Percentiles rank a stretch among this genome's conserved stretches.
phyloP scores from a whole-genome alignment of 148 eudicot species.

The Camellia granthamiana region DNA sequence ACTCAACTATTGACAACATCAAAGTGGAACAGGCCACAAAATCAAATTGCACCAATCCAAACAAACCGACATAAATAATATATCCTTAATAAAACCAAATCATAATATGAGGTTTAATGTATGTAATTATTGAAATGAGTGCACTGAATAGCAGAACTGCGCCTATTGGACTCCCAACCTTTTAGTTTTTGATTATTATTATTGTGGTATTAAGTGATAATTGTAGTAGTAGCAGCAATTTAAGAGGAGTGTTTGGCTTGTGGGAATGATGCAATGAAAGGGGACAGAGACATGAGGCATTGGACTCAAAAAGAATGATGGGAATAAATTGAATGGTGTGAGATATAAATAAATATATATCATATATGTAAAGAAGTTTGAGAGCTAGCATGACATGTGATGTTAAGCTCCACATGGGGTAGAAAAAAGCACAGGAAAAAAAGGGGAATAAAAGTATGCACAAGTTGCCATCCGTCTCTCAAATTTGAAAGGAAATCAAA shows the following conservation, averaged over 20 bases:
- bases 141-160: slow-evolving; percentile 17
- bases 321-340: slow-evolving; percentile 14
- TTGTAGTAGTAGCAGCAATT: neutral
- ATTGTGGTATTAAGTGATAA: slow-evolving; percentile 1
- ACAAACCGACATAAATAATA: too few relatives aligned
- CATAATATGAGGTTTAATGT: too few relatives aligned
- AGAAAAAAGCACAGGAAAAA: slow-evolving; percentile 12
- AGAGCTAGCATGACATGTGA: slow-evolving; percentile 30
- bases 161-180: slow-evolving; percentile 8
- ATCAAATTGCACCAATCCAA: too few relatives aligned
- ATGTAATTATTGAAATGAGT: neutral
- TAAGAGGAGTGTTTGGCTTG: neutral
- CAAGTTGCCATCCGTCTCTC: neutral
- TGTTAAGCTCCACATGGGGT: slow-evolving; percentile 34
- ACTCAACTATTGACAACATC: too few relatives aligned
- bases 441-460: slow-evolving; percentile 19
- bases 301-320: slow-evolving; percentile 19
- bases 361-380: slow-evolving; percentile 1
- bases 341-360: neutral
- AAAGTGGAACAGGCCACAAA: too few relatives aligned
- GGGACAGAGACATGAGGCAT: slow-evolving; percentile 16
- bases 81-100: too few relatives aligned
- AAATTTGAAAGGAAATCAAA: neutral
- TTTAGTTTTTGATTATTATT: neutral
- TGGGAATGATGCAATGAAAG: slow-evolving; percentile 23